Evolutionary conservation across 495 filamentous ascomycete genomes (phyloP), one percentile per base, ranked within the genome.

Genomic region (Aspergillus olivimuriae): DNA sequence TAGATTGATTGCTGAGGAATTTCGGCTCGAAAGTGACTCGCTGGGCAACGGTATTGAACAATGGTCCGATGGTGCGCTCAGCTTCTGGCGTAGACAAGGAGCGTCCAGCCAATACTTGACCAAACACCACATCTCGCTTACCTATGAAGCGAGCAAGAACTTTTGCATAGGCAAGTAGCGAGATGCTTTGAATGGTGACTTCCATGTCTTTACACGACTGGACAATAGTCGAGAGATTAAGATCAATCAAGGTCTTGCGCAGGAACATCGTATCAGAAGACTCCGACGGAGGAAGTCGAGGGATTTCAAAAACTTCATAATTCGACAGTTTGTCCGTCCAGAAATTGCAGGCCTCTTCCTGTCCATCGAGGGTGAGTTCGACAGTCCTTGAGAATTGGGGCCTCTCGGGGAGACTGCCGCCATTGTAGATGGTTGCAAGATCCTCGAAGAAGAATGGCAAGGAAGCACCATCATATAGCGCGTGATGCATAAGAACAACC

Each of bases 11-110:
- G 6, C 47, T 59, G 15, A 63, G 15, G 19, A 66, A 62, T 11
- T 57, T 60, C 1, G 64, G 62, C 43, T 70, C 62, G 2, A 70
- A 54, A 15, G 58, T 60, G 4, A 65, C 55, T 40, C 66, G 55
- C 46, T 68, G 66, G 15, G 90, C 87, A 0, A 95, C 68, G 0
- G 90, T 95, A 61, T 96, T 97, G 72, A 97, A 94, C 3, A 95
- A 60, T 1, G 91, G 91, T 0, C 92, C 92, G 40, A 90, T 76
- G 6, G 84, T 74, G 7, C 71, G 62, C 24, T 94, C 87, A 11
- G 80, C 75, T 1, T 69, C 74, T 20, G 82, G 73, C 15, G 83
- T 56, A 18, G 82, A 74, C 2, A 94, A 72, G 81, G 68, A 21
- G 69, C 77, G 50, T 63, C 69, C 33, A 69, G 66, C 87, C 76